These are phyloP conservation scores for Stereum hirsutum DNA, from an alignment of 1,284 basidiomycete species.

Conservation along the genomic window DNA sequence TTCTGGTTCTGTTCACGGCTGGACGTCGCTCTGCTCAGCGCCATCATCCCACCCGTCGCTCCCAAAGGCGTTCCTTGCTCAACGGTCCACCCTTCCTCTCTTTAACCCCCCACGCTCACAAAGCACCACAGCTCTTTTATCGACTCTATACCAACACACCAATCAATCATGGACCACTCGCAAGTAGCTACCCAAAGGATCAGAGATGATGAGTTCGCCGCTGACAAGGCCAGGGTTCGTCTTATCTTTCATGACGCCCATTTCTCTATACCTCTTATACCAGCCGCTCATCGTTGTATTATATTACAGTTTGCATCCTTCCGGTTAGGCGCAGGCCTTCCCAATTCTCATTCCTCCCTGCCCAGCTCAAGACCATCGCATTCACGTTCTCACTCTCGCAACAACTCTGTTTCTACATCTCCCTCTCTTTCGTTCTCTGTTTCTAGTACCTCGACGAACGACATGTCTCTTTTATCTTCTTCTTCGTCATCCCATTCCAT, in stretches of 20 bases:
- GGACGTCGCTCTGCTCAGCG: constrained; percentile 5
- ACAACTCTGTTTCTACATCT: constrained; percentile 32
- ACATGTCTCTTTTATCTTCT: constrained; percentile 20
- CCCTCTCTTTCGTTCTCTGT: constrained; percentile 19
- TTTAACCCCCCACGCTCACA: constrained; percentile 23
- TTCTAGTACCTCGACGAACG: constrained; percentile 24
- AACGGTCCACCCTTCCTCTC: constrained; percentile 27
- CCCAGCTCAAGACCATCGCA: constrained; percentile 33
- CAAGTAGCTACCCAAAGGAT: constrained; percentile 16
- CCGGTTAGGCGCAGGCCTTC: constrained; percentile 23
- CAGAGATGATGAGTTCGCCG: constrained; percentile 20
- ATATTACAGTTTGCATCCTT: constrained; percentile 51
- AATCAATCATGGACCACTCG: constrained; percentile 24
- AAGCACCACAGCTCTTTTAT: constrained; percentile 21
- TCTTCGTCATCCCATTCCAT: constrained; percentile 19
- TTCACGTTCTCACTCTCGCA: constrained; percentile 50
- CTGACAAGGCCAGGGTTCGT: constrained; percentile 26
- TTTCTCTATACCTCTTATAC: too few relatives aligned
- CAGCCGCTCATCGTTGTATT: constrained; percentile 6
- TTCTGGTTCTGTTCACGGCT: constrained; percentile 10
- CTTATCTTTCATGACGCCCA: constrained; percentile 3
- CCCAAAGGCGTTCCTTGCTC: constrained; percentile 14
- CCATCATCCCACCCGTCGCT: constrained; percentile 11
- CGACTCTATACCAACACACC: constrained; percentile 26
- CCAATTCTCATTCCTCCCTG: constrained; percentile 19